Base-by-base conservation (phyloP, 148 eudicot species). In the Vaccinium darrowii region DNA sequence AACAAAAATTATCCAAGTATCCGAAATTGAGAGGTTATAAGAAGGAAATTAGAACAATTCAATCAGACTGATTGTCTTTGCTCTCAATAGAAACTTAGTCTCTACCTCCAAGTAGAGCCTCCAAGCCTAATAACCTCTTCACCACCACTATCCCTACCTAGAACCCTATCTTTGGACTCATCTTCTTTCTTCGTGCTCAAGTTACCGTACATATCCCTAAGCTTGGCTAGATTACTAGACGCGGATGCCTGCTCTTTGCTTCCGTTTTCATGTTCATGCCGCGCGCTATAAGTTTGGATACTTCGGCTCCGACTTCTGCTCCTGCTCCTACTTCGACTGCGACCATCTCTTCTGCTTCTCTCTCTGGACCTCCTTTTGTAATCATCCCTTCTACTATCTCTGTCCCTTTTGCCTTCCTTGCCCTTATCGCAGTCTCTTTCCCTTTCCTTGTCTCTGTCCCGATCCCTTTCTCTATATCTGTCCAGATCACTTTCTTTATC, bases 321-420 rank as follows among this genome's bases (percentile, higher is more conserved):
- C 60, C 89, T 81, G 81, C 91, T 87, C 78, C 93, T 83, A 87
- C 93, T 93, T 78, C 93, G 87, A 25, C 91, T 90, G 60, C 90
- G 90, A 73, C 91, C 87, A 82, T 91, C 95, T 81, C 96, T 91
- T 87, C 92, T 88, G 80, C 91, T 84, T 49, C 91, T 88, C 62
- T 92, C 97, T 81, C 92, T 85, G 58, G 87, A 77, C 75, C 91
- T 87, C 67, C 67, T 6, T 43, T 92, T 95, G 85, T 92, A 90
- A 85, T 93, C 95, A 84, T 84, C 88, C 87, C 93, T 92, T 81
- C 30, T n/a, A 8, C 94, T 77, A 71, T 89, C 94, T 86, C 91
- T 88, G 53, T 91, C 93, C 76, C 92, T 80, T 8, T 62, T 11
- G 21, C 27, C 23, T 19, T 58, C 65, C 10, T 23, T 62, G 7